Evolutionary conservation across 2,329 filamentous ascomycete species (phyloP).

Genomic region (Neonectria sp.): DNA sequence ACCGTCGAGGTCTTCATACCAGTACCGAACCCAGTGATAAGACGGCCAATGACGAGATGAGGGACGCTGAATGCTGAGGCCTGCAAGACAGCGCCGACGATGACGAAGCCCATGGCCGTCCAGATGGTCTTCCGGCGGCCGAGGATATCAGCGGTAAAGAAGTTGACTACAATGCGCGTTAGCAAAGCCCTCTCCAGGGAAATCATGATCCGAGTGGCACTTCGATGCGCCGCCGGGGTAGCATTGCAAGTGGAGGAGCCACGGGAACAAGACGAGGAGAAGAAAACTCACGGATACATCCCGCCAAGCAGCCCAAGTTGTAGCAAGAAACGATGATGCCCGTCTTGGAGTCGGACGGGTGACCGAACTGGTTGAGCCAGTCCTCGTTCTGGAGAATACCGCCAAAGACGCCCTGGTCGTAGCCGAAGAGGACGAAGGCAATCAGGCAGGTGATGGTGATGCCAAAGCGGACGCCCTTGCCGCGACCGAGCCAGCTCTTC

Average conservation of each 20-base stretch:
- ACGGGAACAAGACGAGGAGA: conserved; percentile 52
- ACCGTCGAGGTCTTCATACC: conserved; percentile 58
- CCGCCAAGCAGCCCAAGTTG: conserved; percentile 60
- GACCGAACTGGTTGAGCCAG: conserved; percentile 54
- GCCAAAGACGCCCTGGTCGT: conserved; percentile 65
- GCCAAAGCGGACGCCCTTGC: conserved; percentile 41
- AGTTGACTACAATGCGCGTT: conserved; percentile 50
- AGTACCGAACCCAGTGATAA: conserved; percentile 66
- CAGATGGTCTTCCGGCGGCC: conserved; percentile 68
- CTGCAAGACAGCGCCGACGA: conserved; percentile 73
- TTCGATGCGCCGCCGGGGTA: neutral
- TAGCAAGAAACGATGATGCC: conserved; percentile 53
- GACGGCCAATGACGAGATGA: conserved; percentile 64
- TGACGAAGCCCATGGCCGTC: conserved; percentile 68
- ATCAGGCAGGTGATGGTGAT: conserved; percentile 43
- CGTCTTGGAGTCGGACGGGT: conserved; percentile 46
- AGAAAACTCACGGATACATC: conserved; percentile 58
- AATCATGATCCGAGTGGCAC: neutral
- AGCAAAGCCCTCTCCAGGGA: neutral
- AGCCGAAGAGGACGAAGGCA: conserved; percentile 55
- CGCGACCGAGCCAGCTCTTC: conserved; percentile 43
- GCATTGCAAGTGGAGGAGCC: neutral
- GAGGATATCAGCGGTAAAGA: conserved; percentile 66
- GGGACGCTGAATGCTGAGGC: conserved; percentile 59
- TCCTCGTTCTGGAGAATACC: conserved; percentile 63